Evolutionary conservation across 2,329 filamentous ascomycete genomes (phyloP), one percentile per base, ranked within the genome.

Genomic region (Blastomyces emzantsi): DNA sequence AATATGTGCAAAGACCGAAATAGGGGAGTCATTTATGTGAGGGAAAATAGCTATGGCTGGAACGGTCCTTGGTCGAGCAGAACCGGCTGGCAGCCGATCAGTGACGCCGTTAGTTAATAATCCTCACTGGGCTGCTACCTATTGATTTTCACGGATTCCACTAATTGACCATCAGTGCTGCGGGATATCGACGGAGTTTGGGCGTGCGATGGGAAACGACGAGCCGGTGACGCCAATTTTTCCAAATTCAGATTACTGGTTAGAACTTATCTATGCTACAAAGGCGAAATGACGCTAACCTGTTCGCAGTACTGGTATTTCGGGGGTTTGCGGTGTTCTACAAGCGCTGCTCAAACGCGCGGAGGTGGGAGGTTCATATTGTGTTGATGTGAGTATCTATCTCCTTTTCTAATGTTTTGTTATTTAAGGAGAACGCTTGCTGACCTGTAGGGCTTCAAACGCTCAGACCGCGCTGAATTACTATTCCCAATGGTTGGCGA

Each of bases 11-110:
- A 76, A 56, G 70, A 76, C 7, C 72, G 80, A 9, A 74, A 72
- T 1, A 70, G 75, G 28, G 80, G 80, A 0, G 73, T 82, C 28
- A 74, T 83, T 22, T 77, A 81, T 55, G 77, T 80, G 2, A 71
- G 78, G 3, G 81, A 83, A 71, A 83, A 83, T 66, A 83, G 80
- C 68, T 84, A 82, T 65, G 82, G 82, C 0, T 83, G 77, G 74
- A 67, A 81, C 60, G 82, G 81, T 0, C 78, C 78, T 0, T 81
- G 78, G 77, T 70, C 72, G 9, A 71, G 77, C 39, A 72, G 81
- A 3, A 78, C 73, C 47, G 81, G 81, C 0, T 84, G 81, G 81
- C 82, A 84, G 70, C 80, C 82, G 68, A 82, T 83, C 62, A 77
- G 75, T 39, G 80, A 83, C 13, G 39, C 39, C 19, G 52, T 56